Evolutionary conservation across 352 stramenopile genomes (phyloP), one percentile per base, ranked within the genome.

Genomic region (Phytophthora tubulina): DNA sequence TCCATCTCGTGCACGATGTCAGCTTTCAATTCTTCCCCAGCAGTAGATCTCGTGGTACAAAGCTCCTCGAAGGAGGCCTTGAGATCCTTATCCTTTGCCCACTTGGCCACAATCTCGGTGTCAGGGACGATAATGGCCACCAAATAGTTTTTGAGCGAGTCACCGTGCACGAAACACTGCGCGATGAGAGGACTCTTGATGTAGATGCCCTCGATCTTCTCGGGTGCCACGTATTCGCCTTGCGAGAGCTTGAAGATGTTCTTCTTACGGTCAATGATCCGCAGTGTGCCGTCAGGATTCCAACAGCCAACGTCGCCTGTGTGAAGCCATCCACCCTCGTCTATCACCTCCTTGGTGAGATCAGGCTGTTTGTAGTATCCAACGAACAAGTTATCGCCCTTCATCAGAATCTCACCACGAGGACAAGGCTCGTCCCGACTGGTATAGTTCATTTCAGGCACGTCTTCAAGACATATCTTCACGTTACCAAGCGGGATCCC

Each of bases 161-260:
- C 93, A 7, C 97, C 97, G 78, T 99, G 91, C 1, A 99, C 95
- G 75, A 99, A 99, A 15, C 85, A 79, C 78, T 99, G 94, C 10
- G 81, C 91, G 35, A 99, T 91, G 70, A 99, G 96, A 0, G 73
- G 58, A 52, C 82, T 95, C 72, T 97, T 97, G 54, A 88, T 81
- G 76, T 98, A 98, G 9, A 97, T 88, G 70, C 94, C 97, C 71
- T 99, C 97, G 76, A 99, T 96, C 85, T 98, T 99, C 77, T 99
- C 96, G 6, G 97, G 84, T 0, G 97, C 96, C 3, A 99, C 88
- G 76, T 99, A 99, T 82, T 99, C 96, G 54, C 96, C 97, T 71
- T 98, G 89, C 11, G 87, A 82, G 31, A 98, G 87, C 80, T 98
- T 98, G 82, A 98, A 98, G 61, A 98, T 95, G 86, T 97, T 97